Percentiles rank a stretch among this genome's conserved stretches.
These are phyloP conservation scores for Solanum hybrid DNA, from an alignment of 305 asterid genomes.

Conservation along the genomic window DNA sequence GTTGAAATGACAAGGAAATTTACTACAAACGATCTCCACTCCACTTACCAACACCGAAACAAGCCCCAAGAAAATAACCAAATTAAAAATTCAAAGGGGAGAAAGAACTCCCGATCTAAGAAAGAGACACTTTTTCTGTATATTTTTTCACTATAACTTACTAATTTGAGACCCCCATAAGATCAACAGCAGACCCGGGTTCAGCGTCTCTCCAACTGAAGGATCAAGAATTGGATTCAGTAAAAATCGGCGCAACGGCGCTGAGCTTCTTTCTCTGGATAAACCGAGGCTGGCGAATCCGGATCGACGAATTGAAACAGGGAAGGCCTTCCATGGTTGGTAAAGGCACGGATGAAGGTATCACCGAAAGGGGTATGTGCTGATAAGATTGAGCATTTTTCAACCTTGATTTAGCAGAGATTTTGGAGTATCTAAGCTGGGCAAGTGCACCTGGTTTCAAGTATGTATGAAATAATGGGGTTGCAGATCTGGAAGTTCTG, in stretches of 20 bases:
- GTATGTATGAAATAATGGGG: slow-evolving; percentile 33
- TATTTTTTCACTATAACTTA: neutral
- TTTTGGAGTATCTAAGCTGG: slow-evolving; percentile 55
- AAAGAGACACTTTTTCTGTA: neutral
- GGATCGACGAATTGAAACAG: slow-evolving; percentile 36
- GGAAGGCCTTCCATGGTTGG: slow-evolving; percentile 40
- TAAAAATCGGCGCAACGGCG: slow-evolving; percentile 45
- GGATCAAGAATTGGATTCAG: slow-evolving; percentile 18
- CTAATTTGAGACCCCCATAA: neutral
- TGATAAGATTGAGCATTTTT: slow-evolving; percentile 30
- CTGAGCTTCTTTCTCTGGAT: slow-evolving; percentile 49
- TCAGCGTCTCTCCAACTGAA: neutral
- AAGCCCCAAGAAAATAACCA: neutral
- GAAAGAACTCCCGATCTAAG: neutral
- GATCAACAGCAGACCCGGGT: neutral
- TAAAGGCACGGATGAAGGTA: slow-evolving; percentile 20
- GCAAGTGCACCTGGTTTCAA: slow-evolving; percentile 84
- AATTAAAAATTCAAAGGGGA: neutral
- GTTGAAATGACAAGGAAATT: neutral
- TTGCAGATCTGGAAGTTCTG: slow-evolving; percentile 11
- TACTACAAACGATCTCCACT: neutral
- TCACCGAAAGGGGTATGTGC: slow-evolving; percentile 21
- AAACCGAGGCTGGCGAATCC: slow-evolving; percentile 33
- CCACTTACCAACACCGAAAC: neutral
- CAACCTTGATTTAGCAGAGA: slow-evolving; percentile 52